Evolutionary conservation across 352 stramenopile genomes (phyloP), one percentile per base, ranked within the genome.

Genomic region (Phytophthora vignae): DNA sequence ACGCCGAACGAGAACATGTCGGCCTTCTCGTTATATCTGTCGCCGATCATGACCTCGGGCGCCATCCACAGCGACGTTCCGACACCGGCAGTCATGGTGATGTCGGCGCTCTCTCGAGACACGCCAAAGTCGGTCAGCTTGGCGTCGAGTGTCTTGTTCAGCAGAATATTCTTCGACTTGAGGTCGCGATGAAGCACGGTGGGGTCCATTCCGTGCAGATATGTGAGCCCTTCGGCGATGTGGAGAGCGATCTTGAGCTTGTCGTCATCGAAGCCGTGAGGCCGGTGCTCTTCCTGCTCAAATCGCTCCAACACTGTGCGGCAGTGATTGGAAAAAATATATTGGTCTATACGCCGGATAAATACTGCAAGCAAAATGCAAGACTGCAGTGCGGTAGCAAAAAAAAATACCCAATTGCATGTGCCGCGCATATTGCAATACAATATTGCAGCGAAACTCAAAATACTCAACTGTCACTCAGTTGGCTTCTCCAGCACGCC

Each of bases 1-100:
- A 81, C 67, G 40, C 74, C 79, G 53, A 87, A 84, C 42, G 79
- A 87, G 63, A 85, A 87, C 57, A 84, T 76, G 63, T 85, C 77
- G 0, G 80, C 76, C 36, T 75, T 77, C 52, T 78, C 73, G 33
- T 79, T 79, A 57, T 87, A 87, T 12, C 77, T 62, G 54, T 83
- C 79, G 3, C 79, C 79, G 11, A 82, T 73, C 76, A 87, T 82
- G 15, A 84, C 78, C 25, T 86, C 76, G 0, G 79, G 76, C 8
- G 79, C 76, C 76, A 83, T 83, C 69, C 76, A 83, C 53, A 74
- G 69, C 42, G 79, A 78, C 40, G 76, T 84, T 5, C 79, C 79
- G 11, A 86, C 75, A 15, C 78, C 79, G 4, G 74, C 74, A 14
- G 76, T 87, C 76, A 87, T 83, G 4, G 79, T 87, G 27, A 78